Evolutionary conservation across 768 basidiomycete genomes (phyloP).

Genomic region (Asterophora lycoperdoides): DNA sequence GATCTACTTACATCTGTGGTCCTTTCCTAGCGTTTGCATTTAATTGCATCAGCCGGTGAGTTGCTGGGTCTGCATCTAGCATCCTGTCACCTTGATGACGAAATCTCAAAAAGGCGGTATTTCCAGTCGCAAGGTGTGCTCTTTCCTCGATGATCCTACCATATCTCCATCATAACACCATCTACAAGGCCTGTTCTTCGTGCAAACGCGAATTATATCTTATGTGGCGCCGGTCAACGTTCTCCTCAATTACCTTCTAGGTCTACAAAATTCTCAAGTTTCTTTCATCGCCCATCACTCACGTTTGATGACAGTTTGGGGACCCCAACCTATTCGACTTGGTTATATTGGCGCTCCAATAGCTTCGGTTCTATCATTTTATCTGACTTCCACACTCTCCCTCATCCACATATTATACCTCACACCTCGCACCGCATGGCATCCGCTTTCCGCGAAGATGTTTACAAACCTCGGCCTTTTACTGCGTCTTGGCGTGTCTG

Average conservation of each 20-base stretch:
- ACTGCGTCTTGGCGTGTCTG: constrained; percentile 72
- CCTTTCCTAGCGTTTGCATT: constrained; percentile 40
- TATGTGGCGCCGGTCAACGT: constrained; percentile 83
- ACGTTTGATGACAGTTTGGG: constrained; percentile 55
- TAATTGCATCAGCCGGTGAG: constrained; percentile 43
- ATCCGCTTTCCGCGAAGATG: constrained; percentile 58
- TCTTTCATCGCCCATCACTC: neutral
- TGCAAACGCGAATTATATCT: constrained; percentile 80
- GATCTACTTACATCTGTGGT: neutral
- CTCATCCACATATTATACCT: constrained; percentile 58
- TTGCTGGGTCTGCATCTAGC: neutral
- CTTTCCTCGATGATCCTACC: too few species aligned
- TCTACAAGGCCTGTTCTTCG: constrained; percentile 64
- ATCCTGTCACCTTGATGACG: neutral
- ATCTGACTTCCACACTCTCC: constrained; percentile 61
- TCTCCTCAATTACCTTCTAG: constrained; percentile 76
- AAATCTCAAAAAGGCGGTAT: constrained; percentile 43
- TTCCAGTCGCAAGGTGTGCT: constrained; percentile 84
- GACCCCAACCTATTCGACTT: constrained; percentile 66
- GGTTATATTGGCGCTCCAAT: constrained; percentile 93
- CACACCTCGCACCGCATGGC: constrained; percentile 73
- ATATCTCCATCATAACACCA: neutral
- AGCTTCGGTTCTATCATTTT: constrained; percentile 82
- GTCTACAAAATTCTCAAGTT: too few species aligned
- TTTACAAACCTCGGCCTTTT: constrained; percentile 66